Evolutionary conservation across 2,329 filamentous ascomycete genomes (phyloP), one percentile per base, ranked within the genome.

Genomic region (Talaromyces atroroseus): DNA sequence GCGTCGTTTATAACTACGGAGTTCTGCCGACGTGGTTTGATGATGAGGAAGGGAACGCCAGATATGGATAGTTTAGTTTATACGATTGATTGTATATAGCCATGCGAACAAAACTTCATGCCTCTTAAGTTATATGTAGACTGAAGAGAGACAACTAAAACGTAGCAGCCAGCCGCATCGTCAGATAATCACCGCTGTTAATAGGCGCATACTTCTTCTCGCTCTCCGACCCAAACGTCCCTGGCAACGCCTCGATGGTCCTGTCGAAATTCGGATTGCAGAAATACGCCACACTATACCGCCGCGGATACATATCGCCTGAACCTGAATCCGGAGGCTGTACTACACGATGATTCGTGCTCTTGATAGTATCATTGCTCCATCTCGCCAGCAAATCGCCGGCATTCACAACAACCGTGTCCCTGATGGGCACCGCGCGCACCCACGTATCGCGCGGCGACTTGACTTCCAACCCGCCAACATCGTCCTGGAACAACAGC

Each of bases 231-330:
- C 71, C 75, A 66, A 83, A 92, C 0, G 90, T 95, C 0, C 89
- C 88, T 0, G 90, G 90, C 46, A 95, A 83, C 1, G 86, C 89
- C 63, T 94, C 88, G 61, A 95, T 95, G 55, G 82, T 76, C 62
- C 80, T 82, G 59, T 88, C 82, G 68, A 84, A 87, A 67, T 95
- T 91, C 8, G 90, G 90, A 64, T 95, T 92, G 77, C 90, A 95
- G 69, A 95, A 95, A 74, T 95, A 96, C 64, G 91, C 92, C 67
- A 96, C 87, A 64, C 88, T 92, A 68, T 96, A 96, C 40, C 88
- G 79, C 0, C 90, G 79, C 1, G 90, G 90, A 70, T 95, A 87
- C 18, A 66, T 63, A 23, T 72, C 71, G 2, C 69, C 70, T 36
- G 44, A 21, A 7, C 74, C 75, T 2, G 75, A 76, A 3, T 78